Evolutionary conservation across 495 filamentous ascomycete species (phyloP), one percentile per base, ranked within the genome.

Genomic region (Trichoderma parareesei): DNA sequence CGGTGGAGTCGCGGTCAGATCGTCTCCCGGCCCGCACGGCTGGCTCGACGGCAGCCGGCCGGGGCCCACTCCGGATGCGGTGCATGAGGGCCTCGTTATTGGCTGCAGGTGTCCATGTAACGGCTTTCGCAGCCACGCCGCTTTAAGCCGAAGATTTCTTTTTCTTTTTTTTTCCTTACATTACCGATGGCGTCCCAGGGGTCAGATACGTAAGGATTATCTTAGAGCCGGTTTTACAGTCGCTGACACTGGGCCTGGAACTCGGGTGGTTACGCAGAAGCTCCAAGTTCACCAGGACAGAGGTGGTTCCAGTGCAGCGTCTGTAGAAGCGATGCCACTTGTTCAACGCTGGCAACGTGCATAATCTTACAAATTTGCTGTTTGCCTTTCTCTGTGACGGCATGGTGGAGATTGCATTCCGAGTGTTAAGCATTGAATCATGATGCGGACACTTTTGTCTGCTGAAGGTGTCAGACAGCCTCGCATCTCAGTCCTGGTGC

Each of bases 1-100:
- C 53, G 53, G 53, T 57, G 53, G 53, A 57, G 33, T 33, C 16
- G 8, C 53, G 27, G 3, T 38, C 27, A 57, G 53, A 57, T 57
- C 53, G 13, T 35, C 33, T 57, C 37, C 53, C 53, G 53, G 53
- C 33, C 53, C 53, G 53, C 33, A 11, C 27, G 53, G 53, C 33
- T 57, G 27, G 33, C 53, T 35, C 0, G 20, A 9, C 53, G 53
- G 53, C 53, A 35, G 53, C 53, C 53, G 53, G 53, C 53, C 53
- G 53, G 53, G 53, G 33, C 53, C 53, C 53, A 57, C 53, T 38
- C 33, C 53, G 33, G 53, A 57, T 57, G 27, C 20, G 53, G 53
- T 11, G 3, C 7, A 35, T 57, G 9, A 57, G 53, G 4, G 9
- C 2, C 11, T 57, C 27, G 53, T 27, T 37, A 57, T 57, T 57